Conservation (phyloP, 2,329 filamentous ascomycete species). For the Fusarium compactum region DNA sequence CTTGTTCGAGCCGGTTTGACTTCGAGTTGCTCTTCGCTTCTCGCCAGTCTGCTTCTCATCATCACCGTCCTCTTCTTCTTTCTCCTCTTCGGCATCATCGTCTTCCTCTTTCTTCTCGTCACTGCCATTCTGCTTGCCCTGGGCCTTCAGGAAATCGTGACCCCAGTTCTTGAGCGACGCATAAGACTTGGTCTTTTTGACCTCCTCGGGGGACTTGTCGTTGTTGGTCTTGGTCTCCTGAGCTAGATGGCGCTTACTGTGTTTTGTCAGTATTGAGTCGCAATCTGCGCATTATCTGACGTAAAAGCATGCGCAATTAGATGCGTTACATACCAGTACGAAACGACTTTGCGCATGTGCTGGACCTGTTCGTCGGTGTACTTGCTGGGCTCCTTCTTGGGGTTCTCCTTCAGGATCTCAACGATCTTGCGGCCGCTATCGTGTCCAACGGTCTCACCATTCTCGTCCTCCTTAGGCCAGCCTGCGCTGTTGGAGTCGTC, state of each 20-base stretch:
- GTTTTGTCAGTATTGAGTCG: background rate
- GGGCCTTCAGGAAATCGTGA: constrained; percentile 63
- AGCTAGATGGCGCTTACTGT: constrained; percentile 71
- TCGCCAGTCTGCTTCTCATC: constrained; percentile 36
- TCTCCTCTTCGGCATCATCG: constrained; percentile 2
- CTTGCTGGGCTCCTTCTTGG: constrained; percentile 65
- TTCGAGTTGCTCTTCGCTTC: constrained; percentile 46
- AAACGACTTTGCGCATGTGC: constrained; percentile 73
- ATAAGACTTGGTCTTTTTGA: constrained; percentile 65
- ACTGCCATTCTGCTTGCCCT: constrained; percentile 23
- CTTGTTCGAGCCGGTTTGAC: constrained; percentile 48
- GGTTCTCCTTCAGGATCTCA: constrained; percentile 71
- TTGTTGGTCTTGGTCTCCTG: constrained; percentile 71
- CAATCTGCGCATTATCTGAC: no score
- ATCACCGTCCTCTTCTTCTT: constrained; percentile 15
- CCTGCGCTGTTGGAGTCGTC: constrained; percentile 69
- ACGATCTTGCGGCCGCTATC: constrained; percentile 73
- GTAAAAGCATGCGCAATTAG: background rate
- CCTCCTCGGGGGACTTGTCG: constrained; percentile 60
- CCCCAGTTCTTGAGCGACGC: constrained; percentile 74
- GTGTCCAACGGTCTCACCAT: constrained; percentile 73
- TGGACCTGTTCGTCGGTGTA: constrained; percentile 67
- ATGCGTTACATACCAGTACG: constrained; percentile 62
- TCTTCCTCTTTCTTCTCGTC: constrained; percentile 31
- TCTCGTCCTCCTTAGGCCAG: constrained; percentile 68